A percentile compares a stretch with the other conserved stretches of the same genome.
phyloP scores from a whole-genome alignment of 352 stramenopile genomes.

The Phytophthora niederhauseri region DNA sequence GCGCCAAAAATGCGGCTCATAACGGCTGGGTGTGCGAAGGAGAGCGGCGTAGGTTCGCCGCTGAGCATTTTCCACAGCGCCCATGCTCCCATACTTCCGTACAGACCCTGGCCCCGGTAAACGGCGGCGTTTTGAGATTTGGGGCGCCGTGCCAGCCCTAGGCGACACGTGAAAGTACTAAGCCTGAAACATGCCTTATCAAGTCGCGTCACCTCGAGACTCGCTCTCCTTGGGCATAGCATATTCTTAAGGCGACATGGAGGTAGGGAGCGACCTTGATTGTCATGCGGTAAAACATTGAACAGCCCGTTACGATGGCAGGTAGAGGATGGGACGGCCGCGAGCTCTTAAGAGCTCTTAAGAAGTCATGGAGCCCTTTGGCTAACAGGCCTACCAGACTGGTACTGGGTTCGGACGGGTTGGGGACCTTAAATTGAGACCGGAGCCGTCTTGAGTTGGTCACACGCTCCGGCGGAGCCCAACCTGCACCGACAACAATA shows the following conservation, averaged over 20 bases:
- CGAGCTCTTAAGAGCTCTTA: too few species aligned
- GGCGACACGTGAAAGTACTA: neutral
- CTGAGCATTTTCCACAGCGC: conserved; percentile 26
- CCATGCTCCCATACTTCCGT: conserved; percentile 21
- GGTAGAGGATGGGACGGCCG: conserved; percentile 9
- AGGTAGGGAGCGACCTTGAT: neutral
- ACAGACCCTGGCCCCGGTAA: conserved; percentile 10
- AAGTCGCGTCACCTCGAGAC: conserved; percentile 10
- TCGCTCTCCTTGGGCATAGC: neutral
- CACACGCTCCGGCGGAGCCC: conserved; percentile 8
- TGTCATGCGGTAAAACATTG: conserved; percentile 8
- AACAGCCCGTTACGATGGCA: conserved; percentile 3
- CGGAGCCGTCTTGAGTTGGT: conserved; percentile 22
- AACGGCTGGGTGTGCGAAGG: conserved; percentile 20
- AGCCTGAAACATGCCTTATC: conserved; percentile 14
- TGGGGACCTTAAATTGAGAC: conserved; percentile 33
- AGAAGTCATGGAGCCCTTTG: neutral
- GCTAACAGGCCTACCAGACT: neutral
- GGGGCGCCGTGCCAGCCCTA: neutral
- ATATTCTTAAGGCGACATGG: conserved; percentile 12
- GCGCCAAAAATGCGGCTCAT: conserved; percentile 15
- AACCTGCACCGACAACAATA: conserved; percentile 23
- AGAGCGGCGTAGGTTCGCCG: conserved; percentile 15
- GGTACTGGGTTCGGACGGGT: conserved; percentile 24
- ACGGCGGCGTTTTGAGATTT: conserved; percentile 26